Conservation (phyloP, 2,329 filamentous ascomycete species). For the Colletotrichum musicola region DNA sequence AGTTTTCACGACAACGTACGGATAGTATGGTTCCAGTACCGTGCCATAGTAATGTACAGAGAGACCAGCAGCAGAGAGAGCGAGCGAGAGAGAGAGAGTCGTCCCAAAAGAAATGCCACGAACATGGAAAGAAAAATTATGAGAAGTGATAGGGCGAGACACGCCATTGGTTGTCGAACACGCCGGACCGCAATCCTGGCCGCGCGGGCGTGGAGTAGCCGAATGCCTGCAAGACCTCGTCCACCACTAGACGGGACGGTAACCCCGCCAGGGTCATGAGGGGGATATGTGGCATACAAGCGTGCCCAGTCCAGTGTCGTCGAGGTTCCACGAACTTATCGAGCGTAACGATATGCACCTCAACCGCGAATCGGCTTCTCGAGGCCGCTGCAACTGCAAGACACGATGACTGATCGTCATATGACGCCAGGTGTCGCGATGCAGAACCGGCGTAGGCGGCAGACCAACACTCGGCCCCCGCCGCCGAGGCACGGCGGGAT, state of each 20-base stretch:
- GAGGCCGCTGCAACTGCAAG: constrained; percentile 24
- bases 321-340: constrained; percentile 28
- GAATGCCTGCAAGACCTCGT: constrained; percentile 28
- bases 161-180: constrained; percentile 32
- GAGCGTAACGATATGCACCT: constrained; percentile 6
- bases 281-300: constrained; percentile 13
- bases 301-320: neutral
- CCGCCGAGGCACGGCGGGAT: constrained; percentile 6
- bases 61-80: neutral
- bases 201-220: constrained; percentile 32
- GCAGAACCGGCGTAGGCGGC: constrained; percentile 23
- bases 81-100: constrained; percentile 10
- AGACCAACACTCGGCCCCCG: neutral
- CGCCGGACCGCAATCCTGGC: constrained; percentile 26
- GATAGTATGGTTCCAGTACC: constrained; percentile 3
- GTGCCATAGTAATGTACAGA: neutral
- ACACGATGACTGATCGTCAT: constrained; percentile 29
- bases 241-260: constrained; percentile 29
- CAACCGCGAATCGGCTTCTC: constrained; percentile 1
- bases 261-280: constrained; percentile 26
- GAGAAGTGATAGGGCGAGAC: constrained; percentile 38
- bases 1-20: constrained; percentile 11
- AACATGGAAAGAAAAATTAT: constrained; percentile 30
- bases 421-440: constrained; percentile 32
- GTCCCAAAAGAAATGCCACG: constrained; percentile 33